phyloP scores from a whole-genome alignment of 371 early-diverging fungal genomes.

The Mucor plumbeus region DNA sequence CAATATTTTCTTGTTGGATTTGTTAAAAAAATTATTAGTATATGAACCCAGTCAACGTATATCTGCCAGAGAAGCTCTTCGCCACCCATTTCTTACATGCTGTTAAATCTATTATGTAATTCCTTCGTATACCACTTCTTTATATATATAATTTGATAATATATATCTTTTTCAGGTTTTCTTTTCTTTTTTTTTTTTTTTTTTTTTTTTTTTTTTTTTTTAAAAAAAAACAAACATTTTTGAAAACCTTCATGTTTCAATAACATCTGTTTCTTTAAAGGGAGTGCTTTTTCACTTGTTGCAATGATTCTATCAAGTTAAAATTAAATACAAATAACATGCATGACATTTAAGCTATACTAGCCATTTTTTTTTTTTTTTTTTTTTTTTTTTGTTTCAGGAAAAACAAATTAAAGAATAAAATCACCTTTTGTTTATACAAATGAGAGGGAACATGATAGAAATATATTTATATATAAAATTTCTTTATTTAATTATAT shows the following conservation, averaged over 20 bases:
- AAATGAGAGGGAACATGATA: background rate
- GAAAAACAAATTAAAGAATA: too few species aligned
- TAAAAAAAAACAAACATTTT: background rate
- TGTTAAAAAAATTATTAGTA: slow-evolving; percentile 78
- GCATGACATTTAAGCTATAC: too few species aligned
- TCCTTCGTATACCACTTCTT: background rate
- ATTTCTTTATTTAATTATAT: background rate
- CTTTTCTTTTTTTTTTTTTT: too few species aligned
- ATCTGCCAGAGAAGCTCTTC: slow-evolving; percentile 81
- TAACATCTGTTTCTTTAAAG: too few species aligned
- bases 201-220: too few species aligned
- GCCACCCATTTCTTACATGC: slow-evolving; percentile 77
- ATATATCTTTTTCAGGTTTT: background rate
- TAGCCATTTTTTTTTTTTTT: too few species aligned
- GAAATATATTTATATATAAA: background rate
- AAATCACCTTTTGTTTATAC: too few species aligned
- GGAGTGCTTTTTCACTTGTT: too few species aligned
- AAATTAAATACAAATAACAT: too few species aligned
- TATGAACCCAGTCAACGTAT: slow-evolving; percentile 89
- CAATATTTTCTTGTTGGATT: slow-evolving; percentile 56
- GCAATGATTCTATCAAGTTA: too few species aligned
- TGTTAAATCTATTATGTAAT: slow-evolving; percentile 3
- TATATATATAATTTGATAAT: background rate
- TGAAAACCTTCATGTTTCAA: too few species aligned
- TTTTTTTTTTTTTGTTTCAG: too few species aligned